These are phyloP conservation scores for Pseudodiploospora longispora DNA, from an alignment of 2,329 filamentous ascomycete species.

Conservation along the genomic window DNA sequence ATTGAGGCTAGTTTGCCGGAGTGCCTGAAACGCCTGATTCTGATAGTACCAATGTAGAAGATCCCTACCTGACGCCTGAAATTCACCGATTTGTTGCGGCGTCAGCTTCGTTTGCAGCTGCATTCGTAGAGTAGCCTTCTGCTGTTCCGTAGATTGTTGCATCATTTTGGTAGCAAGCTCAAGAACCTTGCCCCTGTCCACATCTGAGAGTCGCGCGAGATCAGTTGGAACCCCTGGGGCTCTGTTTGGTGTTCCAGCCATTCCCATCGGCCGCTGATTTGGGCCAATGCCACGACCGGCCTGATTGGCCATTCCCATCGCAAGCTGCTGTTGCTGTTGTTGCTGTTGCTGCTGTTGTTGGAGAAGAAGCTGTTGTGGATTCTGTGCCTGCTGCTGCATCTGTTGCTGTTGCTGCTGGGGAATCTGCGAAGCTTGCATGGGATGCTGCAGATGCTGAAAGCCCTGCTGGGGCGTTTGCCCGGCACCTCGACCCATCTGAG, in stretches of 20 bases:
- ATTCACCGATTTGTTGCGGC: conserved; percentile 36
- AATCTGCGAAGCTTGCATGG: conserved; percentile 47
- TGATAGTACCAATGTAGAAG: conserved; percentile 43
- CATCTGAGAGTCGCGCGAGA: conserved; percentile 30
- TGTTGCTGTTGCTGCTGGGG: conserved; percentile 34
- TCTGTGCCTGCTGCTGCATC: conserved; percentile 22
- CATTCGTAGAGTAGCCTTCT: conserved; percentile 29
- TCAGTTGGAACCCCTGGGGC: conserved; percentile 22
- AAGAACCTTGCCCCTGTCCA: conserved; percentile 37
- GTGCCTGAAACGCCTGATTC: conserved; percentile 31
- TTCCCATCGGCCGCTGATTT: conserved; percentile 31
- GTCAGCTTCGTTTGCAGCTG: conserved; percentile 28
- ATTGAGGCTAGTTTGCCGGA: conserved; percentile 22
- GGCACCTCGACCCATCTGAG: conserved; percentile 43
- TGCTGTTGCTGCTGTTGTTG: conserved; percentile 30
- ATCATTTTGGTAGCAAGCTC: conserved; percentile 36
- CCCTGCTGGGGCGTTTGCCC: conserved; percentile 42
- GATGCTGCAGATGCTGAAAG: conserved; percentile 51
- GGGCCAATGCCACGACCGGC: conserved; percentile 33
- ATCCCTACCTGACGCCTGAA: conserved; percentile 39
- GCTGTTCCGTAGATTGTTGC: conserved; percentile 32
- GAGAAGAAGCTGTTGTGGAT: conserved; percentile 11
- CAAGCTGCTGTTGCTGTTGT: conserved; percentile 19
- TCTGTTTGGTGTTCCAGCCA: conserved; percentile 28
- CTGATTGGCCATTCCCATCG: conserved; percentile 26